Percentiles rank a stretch among this genome's conserved stretches.
phyloP scores from a whole-genome alignment of 345 rosid species.

The Balakata baccata region DNA sequence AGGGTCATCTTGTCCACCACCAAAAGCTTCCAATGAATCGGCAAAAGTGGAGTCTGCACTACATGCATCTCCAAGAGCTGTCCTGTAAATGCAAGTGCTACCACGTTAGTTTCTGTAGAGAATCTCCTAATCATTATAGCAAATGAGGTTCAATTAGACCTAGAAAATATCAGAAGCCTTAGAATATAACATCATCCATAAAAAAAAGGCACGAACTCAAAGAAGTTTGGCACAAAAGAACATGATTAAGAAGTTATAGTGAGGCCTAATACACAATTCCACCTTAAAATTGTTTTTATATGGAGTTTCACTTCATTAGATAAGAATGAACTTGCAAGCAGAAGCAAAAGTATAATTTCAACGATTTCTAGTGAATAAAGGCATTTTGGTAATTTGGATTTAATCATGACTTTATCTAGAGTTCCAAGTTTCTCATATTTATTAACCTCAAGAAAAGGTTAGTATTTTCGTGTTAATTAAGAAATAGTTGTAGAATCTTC shows the following conservation, averaged over 20 bases:
- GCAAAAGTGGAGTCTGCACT: conserved; percentile 59
- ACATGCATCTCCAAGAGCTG: conserved; percentile 69
- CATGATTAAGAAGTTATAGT: not conserved
- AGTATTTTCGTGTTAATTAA: not conserved
- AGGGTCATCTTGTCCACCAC: conserved; percentile 86
- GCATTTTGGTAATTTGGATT: not conserved
- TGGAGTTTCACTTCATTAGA: not conserved
- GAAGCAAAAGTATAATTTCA: not conserved
- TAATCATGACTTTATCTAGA: no score
- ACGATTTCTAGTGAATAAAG: not conserved
- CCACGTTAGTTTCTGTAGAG: not conserved
- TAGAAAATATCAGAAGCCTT: not conserved
- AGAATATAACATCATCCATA: not conserved
- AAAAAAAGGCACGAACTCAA: not conserved
- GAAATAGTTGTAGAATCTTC: not conserved
- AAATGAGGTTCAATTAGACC: not conserved
- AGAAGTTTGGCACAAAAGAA: not conserved
- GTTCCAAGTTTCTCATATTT: not conserved
- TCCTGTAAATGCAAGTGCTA: conserved; percentile 31
- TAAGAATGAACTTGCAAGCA: not conserved
- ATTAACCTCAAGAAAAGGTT: not conserved
- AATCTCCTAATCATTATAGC: not conserved
- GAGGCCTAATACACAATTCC: not conserved
- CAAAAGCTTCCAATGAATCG: conserved; percentile 76
- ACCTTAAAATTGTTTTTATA: not conserved